Evolutionary conservation across 2,329 filamentous ascomycete species (phyloP), one percentile per base, ranked within the genome.

Genomic region (Aureobasidium lini): DNA sequence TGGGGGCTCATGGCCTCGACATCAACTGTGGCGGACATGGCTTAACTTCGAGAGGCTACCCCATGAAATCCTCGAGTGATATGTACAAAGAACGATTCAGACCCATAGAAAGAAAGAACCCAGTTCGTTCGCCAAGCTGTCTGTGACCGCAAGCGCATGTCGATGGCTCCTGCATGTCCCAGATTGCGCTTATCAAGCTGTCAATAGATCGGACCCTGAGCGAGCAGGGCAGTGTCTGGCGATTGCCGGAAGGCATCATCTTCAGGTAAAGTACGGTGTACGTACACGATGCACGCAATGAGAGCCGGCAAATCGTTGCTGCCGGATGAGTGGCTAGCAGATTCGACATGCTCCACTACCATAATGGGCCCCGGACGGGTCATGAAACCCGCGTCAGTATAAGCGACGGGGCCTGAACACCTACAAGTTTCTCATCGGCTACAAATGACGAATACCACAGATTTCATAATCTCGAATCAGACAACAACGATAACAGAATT

Each of bases 81-180:
- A 7, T 56, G 23, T 44, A 56, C 29, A 44, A 23, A 28, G 8
- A 13, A 44, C 40, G 13, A 44, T 34, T 36, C 39, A 28, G 11
- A 16, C 23, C 6, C 1, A 8, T 5, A 18, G 32, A 7, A 36
- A 56, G 52, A 56, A 36, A 56, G 52, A 44, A 44, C 23, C 10
- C 52, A 16, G 36, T 42, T n/a, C 16, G 44, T n/a, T 29, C 16
- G 52, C 52, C 52, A 56, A 56, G 52, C 29, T 56, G 52, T 56
- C n/a, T 43, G 52, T 44, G 40, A 36, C 49, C 49, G 23, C 34
- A 53, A 53, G 49, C 37, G 49, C n/a, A 29, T 56, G 52, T 10
- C 36, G 52, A 56, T 44, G 52, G 52, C 52, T 56, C 29, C n/a
- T 44, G 52, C 52, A 10, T 53, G 49, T 43, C 28, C 52, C 52